Base-by-base conservation (phyloP, 371 early-diverging fungal species). In the Haplosporangium sp. region DNA sequence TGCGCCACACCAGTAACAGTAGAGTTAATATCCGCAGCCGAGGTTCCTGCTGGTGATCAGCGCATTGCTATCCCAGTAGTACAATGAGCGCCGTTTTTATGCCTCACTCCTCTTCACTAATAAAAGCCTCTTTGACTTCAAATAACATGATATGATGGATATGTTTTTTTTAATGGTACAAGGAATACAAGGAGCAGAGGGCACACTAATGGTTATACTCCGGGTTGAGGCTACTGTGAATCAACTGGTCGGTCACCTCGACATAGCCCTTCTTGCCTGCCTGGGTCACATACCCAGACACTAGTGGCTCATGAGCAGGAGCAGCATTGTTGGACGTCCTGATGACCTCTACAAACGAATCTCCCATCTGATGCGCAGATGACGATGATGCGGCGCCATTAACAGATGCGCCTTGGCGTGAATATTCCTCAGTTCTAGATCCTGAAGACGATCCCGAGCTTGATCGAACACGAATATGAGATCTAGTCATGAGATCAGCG, bases 231-330 rank as follows among this genome's bases (percentile, higher is more conserved):
- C 59, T 62, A 53, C 80, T 80, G 6, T 42, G 52, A 55, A 56
- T 60, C 61, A 80, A 12, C 23, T 73, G 73, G n/a, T 80, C 69
- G 5, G 73, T 69, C 42, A 80, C 80, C 37, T 80, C 80, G 12
- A 80, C 67, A 54, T 80, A 80, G 10, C 80, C 80, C 64, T 63
- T 73, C 70, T 60, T 80, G 47, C 80, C 80, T 10, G 80, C 80
- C 58, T 80, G 80, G 18, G 73, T 80, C 48, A 80, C 80, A 62
- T 66, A 80, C n/a, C 80, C 73, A 43, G 80, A 80, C 5, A 80
- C 70, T 16, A 80, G 14, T 9, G 71, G 77, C 12, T 48, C 48
- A 5, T 48, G 48, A 20, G 55, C 57, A 2, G 29, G 46, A 52
- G 40, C 23, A 14, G 59, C 18, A 9, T 52, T n/a, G n/a, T n/a